These are phyloP conservation scores for Nakazawaea sp. DNA, from an alignment of 805 yeast species.

Conservation along the genomic window DNA sequence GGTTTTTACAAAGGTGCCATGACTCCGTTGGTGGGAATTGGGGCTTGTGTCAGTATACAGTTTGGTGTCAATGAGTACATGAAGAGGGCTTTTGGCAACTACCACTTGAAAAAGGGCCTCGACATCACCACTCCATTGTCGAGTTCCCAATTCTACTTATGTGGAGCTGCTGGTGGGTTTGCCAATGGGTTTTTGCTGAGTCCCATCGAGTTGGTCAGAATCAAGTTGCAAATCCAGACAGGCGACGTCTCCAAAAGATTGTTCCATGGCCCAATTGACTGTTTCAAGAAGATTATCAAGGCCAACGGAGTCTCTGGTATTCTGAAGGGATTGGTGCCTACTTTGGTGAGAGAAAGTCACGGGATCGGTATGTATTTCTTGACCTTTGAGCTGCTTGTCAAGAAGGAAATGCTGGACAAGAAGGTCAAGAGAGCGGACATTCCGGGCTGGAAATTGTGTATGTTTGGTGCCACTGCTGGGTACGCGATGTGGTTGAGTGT, in stretches of 20 bases:
- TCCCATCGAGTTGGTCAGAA: slow-evolving; percentile 94
- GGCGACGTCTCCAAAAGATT: slow-evolving; percentile 34
- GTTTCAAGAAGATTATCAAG: slow-evolving; percentile 49
- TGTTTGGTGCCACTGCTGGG: slow-evolving; percentile 89
- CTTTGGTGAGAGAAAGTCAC: slow-evolving; percentile 74
- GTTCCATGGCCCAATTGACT: slow-evolving; percentile 70
- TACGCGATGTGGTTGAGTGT: slow-evolving; percentile 78
- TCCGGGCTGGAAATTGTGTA: slow-evolving; percentile 82
- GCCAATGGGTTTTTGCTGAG: slow-evolving; percentile 85
- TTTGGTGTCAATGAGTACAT: slow-evolving; percentile 92
- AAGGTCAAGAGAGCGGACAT: slow-evolving; percentile 57
- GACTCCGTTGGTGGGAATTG: slow-evolving; percentile 93
- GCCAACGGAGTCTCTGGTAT: slow-evolving; percentile 54
- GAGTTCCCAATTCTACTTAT: slow-evolving; percentile 61
- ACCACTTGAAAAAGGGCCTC: slow-evolving; percentile 33
- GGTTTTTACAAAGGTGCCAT: slow-evolving; percentile 93
- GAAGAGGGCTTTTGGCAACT: slow-evolving; percentile 65
- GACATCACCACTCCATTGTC: slow-evolving; percentile 33
- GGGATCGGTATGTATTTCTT: slow-evolving; percentile 88
- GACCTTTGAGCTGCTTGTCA: slow-evolving; percentile 84
- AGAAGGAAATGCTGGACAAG: slow-evolving; percentile 47
- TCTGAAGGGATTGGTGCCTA: slow-evolving; percentile 78
- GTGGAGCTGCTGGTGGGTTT: slow-evolving; percentile 91
- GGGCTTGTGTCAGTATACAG: slow-evolving; percentile 95
- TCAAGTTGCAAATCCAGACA: slow-evolving; percentile 86